Base-by-base conservation (phyloP, 805 yeast species). In the Wickerhamomyces bovis region DNA sequence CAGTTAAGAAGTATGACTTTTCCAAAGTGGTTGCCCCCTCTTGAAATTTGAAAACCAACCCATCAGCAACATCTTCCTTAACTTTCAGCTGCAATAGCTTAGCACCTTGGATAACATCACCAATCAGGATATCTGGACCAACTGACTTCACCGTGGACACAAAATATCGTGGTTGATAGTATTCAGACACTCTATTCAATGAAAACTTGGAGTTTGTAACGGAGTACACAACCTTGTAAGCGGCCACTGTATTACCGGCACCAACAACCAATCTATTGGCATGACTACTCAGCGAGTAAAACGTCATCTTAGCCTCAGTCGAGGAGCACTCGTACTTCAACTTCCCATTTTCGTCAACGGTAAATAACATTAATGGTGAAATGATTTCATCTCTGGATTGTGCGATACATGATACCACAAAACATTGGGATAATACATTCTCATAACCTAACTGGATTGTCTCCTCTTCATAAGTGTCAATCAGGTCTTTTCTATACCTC, bases 311-410 rank as follows among this genome's bases (percentile, higher is more conserved):
- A 7, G 56, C 52, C 3, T 42, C 28, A 4, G 45, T 39, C 2
- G 56, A 21, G 1, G 56, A 51, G 40, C 58, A 53, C 23, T 55
- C 57, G 6, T 62, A 56, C 35, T 65, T 65, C 7, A 68, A 46
- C 9, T 47, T 42, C 2, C 70, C 72, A 18, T 47, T 48, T 28
- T 67, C 69, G 57, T 69, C 73, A 19, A 69, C 48, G 0, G 69
- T 56, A 41, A 68, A 66, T 8, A 69, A 47, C 51, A 64, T 48
- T 12, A 69, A 41, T 25, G 70, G 65, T 8, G 65, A 53, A 6
- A 53, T 44, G 6, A 42, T 42, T 2, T 61, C 61, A 18, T 63
- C 66, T 42, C 67, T 68, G 8, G 63, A 54, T 42, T 67, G 67
- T 43, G 60, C 61, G 28, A 60, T 51, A 43, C 70, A 62, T 7